Evolutionary conservation across 1,284 basidiomycete genomes (phyloP).

Genomic region (Ustilago sp.): DNA sequence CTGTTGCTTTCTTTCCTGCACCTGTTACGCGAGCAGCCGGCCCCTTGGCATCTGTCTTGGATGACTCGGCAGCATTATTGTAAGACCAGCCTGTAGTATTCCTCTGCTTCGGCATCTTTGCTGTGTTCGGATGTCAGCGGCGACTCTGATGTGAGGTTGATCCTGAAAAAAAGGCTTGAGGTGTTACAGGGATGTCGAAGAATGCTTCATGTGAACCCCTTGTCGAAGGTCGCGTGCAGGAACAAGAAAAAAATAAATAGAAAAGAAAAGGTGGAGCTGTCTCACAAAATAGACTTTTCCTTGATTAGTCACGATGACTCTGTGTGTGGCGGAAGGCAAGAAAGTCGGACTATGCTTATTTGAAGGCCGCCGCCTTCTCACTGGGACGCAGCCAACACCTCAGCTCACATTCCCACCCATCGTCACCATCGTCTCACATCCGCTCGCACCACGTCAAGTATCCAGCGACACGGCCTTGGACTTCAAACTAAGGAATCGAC

Average conservation of each 20-base stretch:
- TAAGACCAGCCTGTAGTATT: conserved; percentile 53
- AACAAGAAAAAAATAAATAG: neutral
- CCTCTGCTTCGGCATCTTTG: conserved; percentile 40
- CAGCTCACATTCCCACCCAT: neutral
- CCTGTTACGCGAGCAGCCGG: conserved; percentile 37
- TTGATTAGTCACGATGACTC: conserved; percentile 45
- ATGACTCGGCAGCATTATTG: conserved; percentile 40
- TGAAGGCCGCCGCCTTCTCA: conserved; percentile 23
- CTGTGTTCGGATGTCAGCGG: neutral
- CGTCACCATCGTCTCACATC: neutral
- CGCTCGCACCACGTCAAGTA: too few species aligned
- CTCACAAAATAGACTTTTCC: neutral
- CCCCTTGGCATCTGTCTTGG: conserved; percentile 21
- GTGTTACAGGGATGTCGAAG: neutral
- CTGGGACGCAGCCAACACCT: conserved; percentile 13
- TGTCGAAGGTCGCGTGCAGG: neutral
- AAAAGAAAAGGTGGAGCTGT: conserved; percentile 30
- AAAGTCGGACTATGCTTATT: conserved; percentile 20
- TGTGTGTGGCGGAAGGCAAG: conserved; percentile 14
- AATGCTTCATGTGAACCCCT: neutral
- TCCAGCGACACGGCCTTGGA: too few species aligned
- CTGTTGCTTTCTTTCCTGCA: conserved; percentile 60
- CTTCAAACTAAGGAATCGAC: too few species aligned
- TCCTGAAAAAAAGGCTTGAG: neutral
- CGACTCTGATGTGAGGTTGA: neutral